Evolutionary conservation across 306 rosid genomes (phyloP), one percentile per base, ranked within the genome.

Genomic region (Casuarina cunninghamiana): DNA sequence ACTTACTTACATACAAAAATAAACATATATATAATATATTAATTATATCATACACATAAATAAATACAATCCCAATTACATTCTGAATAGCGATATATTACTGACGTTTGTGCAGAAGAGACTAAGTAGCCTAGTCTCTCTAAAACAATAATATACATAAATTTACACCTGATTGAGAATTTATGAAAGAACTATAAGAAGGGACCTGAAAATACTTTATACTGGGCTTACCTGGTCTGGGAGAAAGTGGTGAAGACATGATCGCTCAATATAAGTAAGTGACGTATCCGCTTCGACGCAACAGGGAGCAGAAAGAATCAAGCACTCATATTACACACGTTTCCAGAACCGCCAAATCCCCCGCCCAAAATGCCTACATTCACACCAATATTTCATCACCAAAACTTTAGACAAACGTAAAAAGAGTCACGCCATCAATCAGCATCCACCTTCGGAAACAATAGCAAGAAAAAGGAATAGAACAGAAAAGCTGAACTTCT

Each of bases 321-420:
- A 89, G 78, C 87, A 81, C 81, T 88, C 92, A 88, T 87, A 86
- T 86, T 90, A 82, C 82, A 49, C 9, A 70, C 84, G 69, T 61
- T 55, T 86, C 87, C 84, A 82, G 61, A 82, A 79, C 72, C 62
- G 11, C 58, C 68, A 76, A 78, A 80, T 69, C 87, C 79, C 71
- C 81, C 80, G 60, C 84, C 87, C 46, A 74, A 82, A 72, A 26
- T 86, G 85, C 87, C 97, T 80, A 80, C 87, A 83, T 43, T 76
- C 74, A 74, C 55, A 78, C 76, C 73, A 74, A 69, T 75, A 68
- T 75, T 76, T 81, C 32, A 44, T 50, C 71, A 79, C 10, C 19
- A 49, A 7, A 68, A 65, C 45, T 67, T 26, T 62, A 70, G 53
- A 76, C 3, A 43, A 69, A 35, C 67, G 43, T 8, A 0, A 17